phyloP scores from a whole-genome alignment of 441 rosid species.

The Rhodomyrtus psidioides region DNA sequence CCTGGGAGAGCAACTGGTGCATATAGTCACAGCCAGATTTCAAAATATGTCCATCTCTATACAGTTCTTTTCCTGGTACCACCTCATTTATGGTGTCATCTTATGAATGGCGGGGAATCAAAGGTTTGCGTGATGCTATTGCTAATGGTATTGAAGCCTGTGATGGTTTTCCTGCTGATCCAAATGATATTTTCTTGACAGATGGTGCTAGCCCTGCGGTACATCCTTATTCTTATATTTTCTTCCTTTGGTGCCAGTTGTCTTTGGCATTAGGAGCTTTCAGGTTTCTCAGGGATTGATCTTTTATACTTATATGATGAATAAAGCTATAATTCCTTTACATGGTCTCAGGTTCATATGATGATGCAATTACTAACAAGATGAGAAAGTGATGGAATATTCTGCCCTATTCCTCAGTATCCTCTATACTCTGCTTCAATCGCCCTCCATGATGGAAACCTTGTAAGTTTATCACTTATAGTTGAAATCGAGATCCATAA shows the following conservation, averaged over 20 bases:
- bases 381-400: too few species aligned
- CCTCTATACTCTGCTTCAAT: too few species aligned
- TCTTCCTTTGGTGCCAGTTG: neutral
- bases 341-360: conserved; percentile 65
- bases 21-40: too few species aligned
- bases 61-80: too few species aligned
- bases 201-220: conserved; percentile 98
- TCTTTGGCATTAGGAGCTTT: neutral
- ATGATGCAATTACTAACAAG: too few species aligned
- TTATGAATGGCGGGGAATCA: conserved; percentile 52
- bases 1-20: too few species aligned
- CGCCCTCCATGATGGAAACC: too few species aligned
- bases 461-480: too few species aligned
- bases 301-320: neutral
- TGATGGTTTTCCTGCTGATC: conserved; percentile 84
- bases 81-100: too few species aligned
- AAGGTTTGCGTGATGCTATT: conserved; percentile 83
- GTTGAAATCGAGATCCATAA: too few species aligned
- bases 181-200: conserved; percentile 87
- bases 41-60: too few species aligned
- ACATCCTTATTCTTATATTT: conserved; percentile 8
- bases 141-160: conserved; percentile 93
- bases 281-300: neutral
- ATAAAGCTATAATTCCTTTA: neutral
- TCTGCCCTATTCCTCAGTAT: too few species aligned